These are phyloP conservation scores for Trypanosoma boissoni DNA, from an alignment of 208 protist genomes.

Conservation along the genomic window DNA sequence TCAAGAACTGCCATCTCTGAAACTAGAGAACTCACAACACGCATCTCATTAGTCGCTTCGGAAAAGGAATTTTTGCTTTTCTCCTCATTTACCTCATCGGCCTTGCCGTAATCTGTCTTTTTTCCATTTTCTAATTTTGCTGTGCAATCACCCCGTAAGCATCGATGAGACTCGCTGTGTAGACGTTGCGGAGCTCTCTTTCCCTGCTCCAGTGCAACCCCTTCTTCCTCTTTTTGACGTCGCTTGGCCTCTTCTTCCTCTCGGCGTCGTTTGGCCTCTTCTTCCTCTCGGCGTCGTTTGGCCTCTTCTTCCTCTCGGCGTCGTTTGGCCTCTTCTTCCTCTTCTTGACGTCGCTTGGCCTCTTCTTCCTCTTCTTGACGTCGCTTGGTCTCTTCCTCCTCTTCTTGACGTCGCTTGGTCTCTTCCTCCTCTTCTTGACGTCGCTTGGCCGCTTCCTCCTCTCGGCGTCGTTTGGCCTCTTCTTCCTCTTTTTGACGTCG, in stretches of 20 bases:
- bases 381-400: constrained; percentile 16
- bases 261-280: constrained; percentile 7
- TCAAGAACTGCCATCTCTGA: constrained; percentile 19
- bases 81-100: no score
- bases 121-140: no score
- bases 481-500: not conserved
- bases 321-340: constrained; percentile 20
- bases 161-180: no score
- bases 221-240: not conserved
- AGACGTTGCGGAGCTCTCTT: no score
- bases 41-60: not conserved
- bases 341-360: constrained; percentile 2
- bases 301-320: constrained; percentile 8
- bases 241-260: constrained; percentile 9
- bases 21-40: not conserved
- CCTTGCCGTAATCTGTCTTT: no score
- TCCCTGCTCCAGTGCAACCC: no score
- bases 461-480: not conserved
- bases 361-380: constrained; percentile 16
- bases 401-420: constrained; percentile 6
- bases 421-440: constrained; percentile 7
- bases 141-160: no score
- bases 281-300: constrained; percentile 1
- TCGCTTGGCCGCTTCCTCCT: constrained; percentile 2
- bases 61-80: no score